These are phyloP conservation scores for Rhizopogon vinicolor DNA, from an alignment of 768 basidiomycete genomes.

Conservation along the genomic window DNA sequence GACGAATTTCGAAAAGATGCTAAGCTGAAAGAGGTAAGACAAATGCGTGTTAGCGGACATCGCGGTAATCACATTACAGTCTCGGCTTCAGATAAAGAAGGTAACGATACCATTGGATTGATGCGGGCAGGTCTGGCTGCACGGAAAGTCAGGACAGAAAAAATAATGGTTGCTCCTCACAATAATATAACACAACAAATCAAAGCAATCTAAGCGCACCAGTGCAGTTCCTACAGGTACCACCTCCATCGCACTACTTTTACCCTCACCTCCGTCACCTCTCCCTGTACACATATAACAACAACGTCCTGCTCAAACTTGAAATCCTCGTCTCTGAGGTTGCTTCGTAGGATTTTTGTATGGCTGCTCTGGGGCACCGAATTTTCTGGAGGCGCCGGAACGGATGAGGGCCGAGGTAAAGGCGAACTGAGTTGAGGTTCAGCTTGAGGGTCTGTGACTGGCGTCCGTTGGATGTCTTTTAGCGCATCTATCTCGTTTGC, in stretches of 20 bases:
- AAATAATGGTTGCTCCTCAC: too few species aligned
- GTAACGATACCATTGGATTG: too few species aligned
- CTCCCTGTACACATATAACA: slow-evolving; percentile 6
- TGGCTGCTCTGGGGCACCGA: neutral
- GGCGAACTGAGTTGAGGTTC: neutral
- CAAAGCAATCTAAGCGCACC: neutral
- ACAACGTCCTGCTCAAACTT: slow-evolving; percentile 17
- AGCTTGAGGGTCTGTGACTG: neutral
- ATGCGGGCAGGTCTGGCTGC: too few species aligned
- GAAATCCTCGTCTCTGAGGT: slow-evolving; percentile 18
- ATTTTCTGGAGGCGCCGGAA: neutral
- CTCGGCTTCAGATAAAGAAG: too few species aligned
- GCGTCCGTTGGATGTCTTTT: neutral
- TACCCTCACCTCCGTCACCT: slow-evolving; percentile 9
- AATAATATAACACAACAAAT: neutral
- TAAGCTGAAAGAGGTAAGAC: too few species aligned
- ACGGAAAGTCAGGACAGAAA: too few species aligned
- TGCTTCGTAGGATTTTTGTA: slow-evolving; percentile 9
- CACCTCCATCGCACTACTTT: slow-evolving; percentile 26
- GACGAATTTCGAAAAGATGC: too few species aligned
- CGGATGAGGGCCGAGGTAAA: neutral
- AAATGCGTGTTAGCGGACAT: too few species aligned
- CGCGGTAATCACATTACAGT: too few species aligned
- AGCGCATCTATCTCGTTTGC: neutral
- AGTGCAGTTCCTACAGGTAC: slow-evolving; percentile 4